phyloP scores from a whole-genome alignment of 2,329 filamentous ascomycete genomes.

The Xenoacremonium recifei region DNA sequence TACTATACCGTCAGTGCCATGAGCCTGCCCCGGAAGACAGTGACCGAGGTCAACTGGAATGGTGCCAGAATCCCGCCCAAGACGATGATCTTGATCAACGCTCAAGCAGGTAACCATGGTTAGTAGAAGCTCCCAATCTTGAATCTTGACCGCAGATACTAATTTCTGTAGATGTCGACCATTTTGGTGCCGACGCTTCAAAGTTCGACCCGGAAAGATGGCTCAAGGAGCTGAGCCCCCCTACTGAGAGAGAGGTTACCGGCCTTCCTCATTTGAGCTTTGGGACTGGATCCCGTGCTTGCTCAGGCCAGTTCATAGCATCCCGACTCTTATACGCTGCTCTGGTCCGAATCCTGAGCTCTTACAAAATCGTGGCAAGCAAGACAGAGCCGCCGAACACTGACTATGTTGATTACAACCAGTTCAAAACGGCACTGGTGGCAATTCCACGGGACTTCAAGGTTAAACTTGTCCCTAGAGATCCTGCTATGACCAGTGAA shows the following conservation, averaged over 20 bases:
- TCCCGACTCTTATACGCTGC: conserved; percentile 48
- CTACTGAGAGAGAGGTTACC: conserved; percentile 27
- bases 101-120: conserved; percentile 54
- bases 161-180: conserved; percentile 39
- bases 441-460: conserved; percentile 60
- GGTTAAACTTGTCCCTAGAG: conserved; percentile 53
- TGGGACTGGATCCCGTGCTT: conserved; percentile 50
- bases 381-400: conserved; percentile 53
- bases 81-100: conserved; percentile 55
- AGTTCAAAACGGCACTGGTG: conserved; percentile 57
- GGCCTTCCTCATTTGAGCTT: conserved; percentile 47
- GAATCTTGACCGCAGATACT: not conserved
- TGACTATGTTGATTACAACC: conserved; percentile 62
- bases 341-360: conserved; percentile 46
- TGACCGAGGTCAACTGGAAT: conserved; percentile 49
- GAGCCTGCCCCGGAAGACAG: conserved; percentile 50
- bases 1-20: conserved; percentile 55
- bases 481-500: conserved; percentile 34
- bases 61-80: conserved; percentile 49
- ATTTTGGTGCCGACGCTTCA: conserved; percentile 44
- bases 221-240: conserved; percentile 37
- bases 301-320: conserved; percentile 51
- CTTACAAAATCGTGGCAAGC: conserved; percentile 49
- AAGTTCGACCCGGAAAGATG: conserved; percentile 50
- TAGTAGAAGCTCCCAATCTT: conserved; percentile 7